phyloP scores from a whole-genome alignment of 331 rosid species.

The Spiraea crenata region DNA sequence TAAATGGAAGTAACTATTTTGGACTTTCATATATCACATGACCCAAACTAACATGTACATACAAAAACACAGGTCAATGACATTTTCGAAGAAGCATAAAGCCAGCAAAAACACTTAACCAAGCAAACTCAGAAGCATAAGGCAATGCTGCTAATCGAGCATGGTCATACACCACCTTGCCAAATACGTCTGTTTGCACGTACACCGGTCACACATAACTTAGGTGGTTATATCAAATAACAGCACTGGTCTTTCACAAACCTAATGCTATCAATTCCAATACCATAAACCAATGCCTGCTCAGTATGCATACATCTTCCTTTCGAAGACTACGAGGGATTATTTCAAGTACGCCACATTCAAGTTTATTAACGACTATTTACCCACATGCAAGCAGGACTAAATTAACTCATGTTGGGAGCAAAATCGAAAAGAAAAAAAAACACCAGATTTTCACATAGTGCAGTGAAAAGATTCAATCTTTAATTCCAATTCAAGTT shows the following conservation, averaged over 20 bases:
- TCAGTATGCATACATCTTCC: background rate
- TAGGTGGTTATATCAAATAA: background rate
- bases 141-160: background rate
- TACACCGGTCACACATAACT: background rate
- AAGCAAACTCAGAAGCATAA: background rate
- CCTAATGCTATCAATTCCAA: slow-evolving; percentile 9
- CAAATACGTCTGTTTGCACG: background rate
- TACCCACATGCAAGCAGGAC: background rate
- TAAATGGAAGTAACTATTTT: background rate
- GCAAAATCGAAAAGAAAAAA: no score
- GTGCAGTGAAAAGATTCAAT: background rate
- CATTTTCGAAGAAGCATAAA: background rate
- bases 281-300: background rate
- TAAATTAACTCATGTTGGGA: no score
- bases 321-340: background rate
- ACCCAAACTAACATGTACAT: background rate
- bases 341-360: background rate
- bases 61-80: background rate
- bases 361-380: background rate
- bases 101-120: background rate
- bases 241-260: background rate
- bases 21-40: background rate
- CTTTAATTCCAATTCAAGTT: background rate
- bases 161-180: background rate
- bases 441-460: background rate